Conservation (phyloP, 345 rosid genomes). For the Theobroma cacao region DNA sequence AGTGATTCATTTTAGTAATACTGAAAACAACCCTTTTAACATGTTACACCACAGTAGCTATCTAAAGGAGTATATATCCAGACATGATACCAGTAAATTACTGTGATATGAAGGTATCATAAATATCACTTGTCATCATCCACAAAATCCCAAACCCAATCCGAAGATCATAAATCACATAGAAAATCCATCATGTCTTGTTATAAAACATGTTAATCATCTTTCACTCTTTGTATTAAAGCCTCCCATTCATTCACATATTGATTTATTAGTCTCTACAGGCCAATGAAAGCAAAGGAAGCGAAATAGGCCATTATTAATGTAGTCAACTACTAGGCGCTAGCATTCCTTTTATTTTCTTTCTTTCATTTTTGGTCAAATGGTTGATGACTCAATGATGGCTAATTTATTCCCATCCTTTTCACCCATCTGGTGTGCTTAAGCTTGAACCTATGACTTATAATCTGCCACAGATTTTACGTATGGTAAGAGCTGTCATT, state of each 20-base stretch:
- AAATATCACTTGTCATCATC: background rate
- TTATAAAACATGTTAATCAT: background rate
- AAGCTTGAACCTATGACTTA: background rate
- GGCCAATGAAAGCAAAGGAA: background rate
- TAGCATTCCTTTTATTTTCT: background rate
- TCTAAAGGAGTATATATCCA: background rate
- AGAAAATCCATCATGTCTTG: background rate
- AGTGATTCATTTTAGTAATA: background rate
- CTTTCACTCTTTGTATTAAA: background rate
- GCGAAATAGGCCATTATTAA: background rate
- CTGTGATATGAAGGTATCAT: background rate
- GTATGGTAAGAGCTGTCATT: background rate
- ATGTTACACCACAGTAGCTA: background rate
- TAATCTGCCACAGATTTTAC: background rate
- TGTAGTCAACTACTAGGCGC: background rate
- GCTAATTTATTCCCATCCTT: background rate
- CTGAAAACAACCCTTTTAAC: background rate
- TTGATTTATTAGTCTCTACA: background rate
- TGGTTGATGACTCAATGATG: background rate
- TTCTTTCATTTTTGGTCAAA: background rate
- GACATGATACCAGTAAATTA: background rate
- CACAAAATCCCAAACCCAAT: background rate
- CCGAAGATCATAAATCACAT: background rate
- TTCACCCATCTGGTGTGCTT: constrained; percentile 3
- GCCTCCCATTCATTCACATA: background rate